Evolutionary conservation across 2,329 filamentous ascomycete genomes (phyloP).

Genomic region (Fusarium virguliforme): DNA sequence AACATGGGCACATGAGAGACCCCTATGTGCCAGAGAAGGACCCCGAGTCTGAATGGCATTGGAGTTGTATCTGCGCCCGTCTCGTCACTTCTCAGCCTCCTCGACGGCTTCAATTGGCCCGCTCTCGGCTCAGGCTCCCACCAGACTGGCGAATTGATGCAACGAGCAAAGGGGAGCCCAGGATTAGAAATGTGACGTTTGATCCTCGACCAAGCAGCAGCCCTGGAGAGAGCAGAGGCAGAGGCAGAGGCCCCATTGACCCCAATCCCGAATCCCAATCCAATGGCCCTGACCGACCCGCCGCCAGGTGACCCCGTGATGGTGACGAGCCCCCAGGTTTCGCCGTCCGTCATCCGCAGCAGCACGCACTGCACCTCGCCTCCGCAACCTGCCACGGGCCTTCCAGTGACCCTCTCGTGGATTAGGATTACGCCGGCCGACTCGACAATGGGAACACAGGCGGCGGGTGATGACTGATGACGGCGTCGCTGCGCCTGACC

Average conservation of each 20-base stretch:
- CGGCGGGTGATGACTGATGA: constrained; percentile 47
- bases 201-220: constrained; percentile 24
- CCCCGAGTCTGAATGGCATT: constrained; percentile 26
- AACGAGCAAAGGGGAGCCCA: constrained; percentile 32
- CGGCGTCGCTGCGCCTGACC: constrained; percentile 47
- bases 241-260: constrained; percentile 36
- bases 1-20: constrained; percentile 40
- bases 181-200: constrained; percentile 44
- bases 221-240: constrained; percentile 29
- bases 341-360: constrained; percentile 47
- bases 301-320: constrained; percentile 48
- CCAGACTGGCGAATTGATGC: constrained; percentile 41
- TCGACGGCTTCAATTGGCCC: constrained; percentile 39
- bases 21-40: constrained; percentile 33
- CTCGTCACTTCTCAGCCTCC: constrained; percentile 21
- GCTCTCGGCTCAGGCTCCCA: constrained; percentile 36
- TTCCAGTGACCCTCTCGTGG: constrained; percentile 38
- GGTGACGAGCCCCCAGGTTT: constrained; percentile 46
- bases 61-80: constrained; percentile 30
- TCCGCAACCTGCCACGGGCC: constrained; percentile 47
- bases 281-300: constrained; percentile 34
- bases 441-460: constrained; percentile 29
- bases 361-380: constrained; percentile 46
- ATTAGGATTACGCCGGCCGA: constrained; percentile 39
- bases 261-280: constrained; percentile 35